Percentiles rank a stretch among this genome's conserved stretches.
Evolutionary conservation across 176 grass and related monocot species (phyloP).

Genomic region (Rhynchospora tenuis): DNA sequence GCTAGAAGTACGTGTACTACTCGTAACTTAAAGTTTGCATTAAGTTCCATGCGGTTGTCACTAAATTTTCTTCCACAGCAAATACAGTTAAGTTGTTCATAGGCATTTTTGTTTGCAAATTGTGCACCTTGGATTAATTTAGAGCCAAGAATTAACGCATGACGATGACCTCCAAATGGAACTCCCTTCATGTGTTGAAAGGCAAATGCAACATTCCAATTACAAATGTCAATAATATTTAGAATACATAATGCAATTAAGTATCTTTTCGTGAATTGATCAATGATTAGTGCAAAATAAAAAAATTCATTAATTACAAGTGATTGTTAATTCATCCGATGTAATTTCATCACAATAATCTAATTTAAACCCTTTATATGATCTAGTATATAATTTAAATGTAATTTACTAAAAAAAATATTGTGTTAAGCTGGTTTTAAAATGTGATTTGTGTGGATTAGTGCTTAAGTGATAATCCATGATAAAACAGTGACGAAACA

Average conservation of each 20-base stretch:
- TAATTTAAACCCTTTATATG: too few species aligned
- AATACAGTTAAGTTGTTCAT: neutral
- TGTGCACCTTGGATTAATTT: neutral
- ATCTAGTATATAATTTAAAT: too few species aligned
- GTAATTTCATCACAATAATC: too few species aligned
- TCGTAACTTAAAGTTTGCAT: neutral
- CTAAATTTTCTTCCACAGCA: too few species aligned
- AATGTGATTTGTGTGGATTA: too few species aligned
- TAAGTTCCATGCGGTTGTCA: neutral
- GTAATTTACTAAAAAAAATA: too few species aligned
- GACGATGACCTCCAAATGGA: neutral
- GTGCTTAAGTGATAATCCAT: too few species aligned
- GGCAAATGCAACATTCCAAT: neutral
- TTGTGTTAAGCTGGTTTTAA: too few species aligned
- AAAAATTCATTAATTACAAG: too few species aligned
- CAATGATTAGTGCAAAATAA: too few species aligned
- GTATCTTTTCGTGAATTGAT: neutral
- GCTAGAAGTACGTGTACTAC: neutral
- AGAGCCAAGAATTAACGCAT: constrained; percentile 1
- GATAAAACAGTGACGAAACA: too few species aligned
- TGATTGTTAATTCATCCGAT: too few species aligned
- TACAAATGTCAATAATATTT: neutral
- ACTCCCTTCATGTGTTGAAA: neutral
- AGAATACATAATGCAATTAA: neutral
- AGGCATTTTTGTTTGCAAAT: neutral